Conservation (phyloP, 805 yeast species). For the Suhomyces prunicola region DNA sequence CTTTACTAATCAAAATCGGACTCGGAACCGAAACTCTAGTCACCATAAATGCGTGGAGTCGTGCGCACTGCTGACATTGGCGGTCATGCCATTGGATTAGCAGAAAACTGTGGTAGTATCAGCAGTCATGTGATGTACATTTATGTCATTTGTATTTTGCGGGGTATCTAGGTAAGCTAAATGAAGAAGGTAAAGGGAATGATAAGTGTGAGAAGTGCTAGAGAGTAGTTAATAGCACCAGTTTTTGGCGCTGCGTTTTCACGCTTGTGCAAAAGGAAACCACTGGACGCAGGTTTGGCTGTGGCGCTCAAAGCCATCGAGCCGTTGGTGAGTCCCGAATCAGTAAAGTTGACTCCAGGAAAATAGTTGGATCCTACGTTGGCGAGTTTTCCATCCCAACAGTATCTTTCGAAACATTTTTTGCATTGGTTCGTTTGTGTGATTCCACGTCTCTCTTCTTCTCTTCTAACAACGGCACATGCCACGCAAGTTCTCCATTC, state of each 20-base stretch:
- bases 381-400: conserved; percentile 60
- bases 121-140: background rate
- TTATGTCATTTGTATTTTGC: background rate
- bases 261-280: background rate
- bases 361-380: conserved; percentile 10
- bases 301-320: conserved; percentile 4
- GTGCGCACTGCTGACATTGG: conserved; percentile 2
- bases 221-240: background rate
- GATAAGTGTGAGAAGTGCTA: background rate
- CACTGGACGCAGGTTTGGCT: background rate
- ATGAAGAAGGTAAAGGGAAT: background rate
- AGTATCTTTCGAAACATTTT: conserved; percentile 65
- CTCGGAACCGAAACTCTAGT: conserved; percentile 2
- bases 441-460: conserved; percentile 62
- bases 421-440: conserved; percentile 69
- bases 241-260: background rate
- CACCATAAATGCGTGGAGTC: background rate
- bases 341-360: conserved; percentile 28
- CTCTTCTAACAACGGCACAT: conserved; percentile 79
- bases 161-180: background rate
- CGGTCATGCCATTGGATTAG: background rate
- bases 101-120: too few species aligned
- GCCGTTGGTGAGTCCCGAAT: conserved; percentile 27
- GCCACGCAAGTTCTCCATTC: conserved; percentile 75
- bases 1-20: background rate